These are phyloP conservation scores for Suillus brevipes DNA, from an alignment of 768 basidiomycete genomes.

Conservation along the genomic window DNA sequence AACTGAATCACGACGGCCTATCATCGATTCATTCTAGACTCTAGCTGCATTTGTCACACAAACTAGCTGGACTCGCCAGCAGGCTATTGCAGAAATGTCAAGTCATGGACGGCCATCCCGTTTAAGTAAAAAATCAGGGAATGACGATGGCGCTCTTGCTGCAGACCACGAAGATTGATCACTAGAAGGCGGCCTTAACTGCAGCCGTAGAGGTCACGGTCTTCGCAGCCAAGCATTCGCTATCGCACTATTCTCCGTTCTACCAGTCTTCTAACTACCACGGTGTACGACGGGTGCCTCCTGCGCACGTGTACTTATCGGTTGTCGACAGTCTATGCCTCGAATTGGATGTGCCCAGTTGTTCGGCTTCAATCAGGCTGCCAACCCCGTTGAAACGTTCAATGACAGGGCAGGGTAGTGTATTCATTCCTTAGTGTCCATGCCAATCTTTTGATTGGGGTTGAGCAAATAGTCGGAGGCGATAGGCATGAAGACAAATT, in stretches of 20 bases:
- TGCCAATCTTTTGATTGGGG: neutral
- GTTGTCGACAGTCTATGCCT: neutral
- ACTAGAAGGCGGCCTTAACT: no score
- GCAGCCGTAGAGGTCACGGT: neutral
- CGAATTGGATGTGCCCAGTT: neutral
- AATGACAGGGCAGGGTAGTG: neutral
- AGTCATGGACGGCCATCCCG: neutral
- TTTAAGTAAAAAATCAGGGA: neutral
- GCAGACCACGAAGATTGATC: neutral
- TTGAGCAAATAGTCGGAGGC: neutral
- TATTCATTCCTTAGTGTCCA: neutral
- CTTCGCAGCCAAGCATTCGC: neutral
- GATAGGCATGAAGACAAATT: neutral
- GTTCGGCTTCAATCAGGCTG: neutral
- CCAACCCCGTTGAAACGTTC: neutral
- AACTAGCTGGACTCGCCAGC: conserved; percentile 29
- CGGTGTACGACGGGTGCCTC: neutral
- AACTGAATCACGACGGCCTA: neutral
- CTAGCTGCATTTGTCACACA: conserved; percentile 35
- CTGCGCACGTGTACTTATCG: neutral
- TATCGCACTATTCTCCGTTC: neutral
- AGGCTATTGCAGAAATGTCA: conserved; percentile 25
- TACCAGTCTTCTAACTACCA: neutral
- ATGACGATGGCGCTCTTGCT: neutral
- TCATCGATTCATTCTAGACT: conserved; percentile 23